Evolutionary conservation across 75 land plant species (phyloP).

Genomic region (Cunninghamia lanceolata): DNA sequence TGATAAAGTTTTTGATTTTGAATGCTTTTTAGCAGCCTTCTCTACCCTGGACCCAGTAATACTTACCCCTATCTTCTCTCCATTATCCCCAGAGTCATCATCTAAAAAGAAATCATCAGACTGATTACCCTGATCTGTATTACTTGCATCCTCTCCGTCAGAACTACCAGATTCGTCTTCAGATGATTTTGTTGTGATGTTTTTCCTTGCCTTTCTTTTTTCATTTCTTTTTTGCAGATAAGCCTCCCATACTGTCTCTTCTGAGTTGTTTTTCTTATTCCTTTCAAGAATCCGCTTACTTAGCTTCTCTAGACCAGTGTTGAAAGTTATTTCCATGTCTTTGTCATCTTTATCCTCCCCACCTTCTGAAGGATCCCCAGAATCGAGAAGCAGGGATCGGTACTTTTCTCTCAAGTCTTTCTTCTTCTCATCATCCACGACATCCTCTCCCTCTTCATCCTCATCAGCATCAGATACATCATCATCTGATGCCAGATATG

Average conservation of each 20-base stretch:
- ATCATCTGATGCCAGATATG: slow-evolving; percentile 76
- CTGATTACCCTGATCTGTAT: slow-evolving; percentile 13
- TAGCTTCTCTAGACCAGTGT: slow-evolving; percentile 75
- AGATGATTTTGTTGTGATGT: slow-evolving; percentile 32
- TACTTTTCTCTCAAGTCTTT: slow-evolving; percentile 37
- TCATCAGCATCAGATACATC: slow-evolving; percentile 40
- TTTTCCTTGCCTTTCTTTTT: slow-evolving; percentile 62
- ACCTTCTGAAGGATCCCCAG: slow-evolving; percentile 45
- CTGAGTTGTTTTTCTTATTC: slow-evolving; percentile 53
- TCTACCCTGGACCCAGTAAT: slow-evolving; percentile 4
- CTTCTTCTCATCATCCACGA: slow-evolving; percentile 22
- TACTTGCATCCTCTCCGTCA: slow-evolving; percentile 19
- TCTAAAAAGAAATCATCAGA: slow-evolving; percentile 68
- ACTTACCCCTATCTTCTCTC: slow-evolving; percentile 11
- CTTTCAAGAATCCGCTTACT: slow-evolving; percentile 82
- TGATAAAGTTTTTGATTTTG: slow-evolving; percentile 10
- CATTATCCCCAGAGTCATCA: slow-evolving; percentile 39
- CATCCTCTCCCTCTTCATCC: slow-evolving; percentile 29
- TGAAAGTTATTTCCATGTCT: slow-evolving; percentile 93
- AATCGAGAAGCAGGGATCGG: slow-evolving; percentile 41
- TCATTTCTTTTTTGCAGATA: slow-evolving; percentile 72
- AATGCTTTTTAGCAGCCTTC: slow-evolving; percentile 16
- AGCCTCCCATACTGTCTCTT: slow-evolving; percentile 90
- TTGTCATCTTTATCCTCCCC: slow-evolving; percentile 43
- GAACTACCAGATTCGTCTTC: slow-evolving; percentile 56